Percentiles rank a stretch among this genome's conserved stretches.
Evolutionary conservation across 202 grass and related monocot species (phyloP).

Genomic region (Carex sylvatica): DNA sequence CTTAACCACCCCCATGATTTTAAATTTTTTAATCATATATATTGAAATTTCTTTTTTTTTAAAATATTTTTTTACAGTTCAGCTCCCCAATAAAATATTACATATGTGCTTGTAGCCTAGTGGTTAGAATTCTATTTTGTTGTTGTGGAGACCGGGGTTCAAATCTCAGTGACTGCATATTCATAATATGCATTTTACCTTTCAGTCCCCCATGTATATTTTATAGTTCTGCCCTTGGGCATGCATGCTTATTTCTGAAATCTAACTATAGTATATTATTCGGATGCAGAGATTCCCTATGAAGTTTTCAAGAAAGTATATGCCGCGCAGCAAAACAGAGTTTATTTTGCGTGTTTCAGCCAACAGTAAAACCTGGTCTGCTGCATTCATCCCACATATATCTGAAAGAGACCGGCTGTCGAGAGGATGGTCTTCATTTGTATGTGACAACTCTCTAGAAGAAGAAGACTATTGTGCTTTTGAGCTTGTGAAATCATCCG

Average conservation of each 20-base stretch:
- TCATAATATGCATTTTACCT: too few relatives aligned
- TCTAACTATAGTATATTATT: background rate
- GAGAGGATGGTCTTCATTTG: conserved; percentile 65
- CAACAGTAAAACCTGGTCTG: conserved; percentile 50
- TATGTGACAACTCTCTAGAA: conserved; percentile 62
- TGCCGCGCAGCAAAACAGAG: conserved; percentile 46
- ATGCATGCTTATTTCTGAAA: background rate
- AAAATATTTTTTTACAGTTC: too few relatives aligned
- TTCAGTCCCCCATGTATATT: too few relatives aligned
- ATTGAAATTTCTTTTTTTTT: too few relatives aligned
- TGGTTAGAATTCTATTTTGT: too few relatives aligned
- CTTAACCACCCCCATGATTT: too few relatives aligned
- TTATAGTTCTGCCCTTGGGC: too few relatives aligned
- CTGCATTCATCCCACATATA: conserved; percentile 51
- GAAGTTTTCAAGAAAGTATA: conserved; percentile 59
- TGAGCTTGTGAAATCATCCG: conserved; percentile 55
- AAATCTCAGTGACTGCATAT: too few relatives aligned
- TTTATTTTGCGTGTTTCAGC: conserved; percentile 47
- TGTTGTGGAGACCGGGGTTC: too few relatives aligned
- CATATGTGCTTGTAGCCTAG: too few relatives aligned
- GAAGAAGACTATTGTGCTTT: conserved; percentile 85
- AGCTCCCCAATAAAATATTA: too few relatives aligned
- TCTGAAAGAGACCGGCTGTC: conserved; percentile 45
- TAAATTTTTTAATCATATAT: too few relatives aligned
- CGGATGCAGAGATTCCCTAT: conserved; percentile 61